A percentile compares a stretch with the other conserved stretches of the same genome.
Evolutionary conservation across 2,329 filamentous ascomycete species (phyloP).

Genomic region (Neofusicoccum sp.): DNA sequence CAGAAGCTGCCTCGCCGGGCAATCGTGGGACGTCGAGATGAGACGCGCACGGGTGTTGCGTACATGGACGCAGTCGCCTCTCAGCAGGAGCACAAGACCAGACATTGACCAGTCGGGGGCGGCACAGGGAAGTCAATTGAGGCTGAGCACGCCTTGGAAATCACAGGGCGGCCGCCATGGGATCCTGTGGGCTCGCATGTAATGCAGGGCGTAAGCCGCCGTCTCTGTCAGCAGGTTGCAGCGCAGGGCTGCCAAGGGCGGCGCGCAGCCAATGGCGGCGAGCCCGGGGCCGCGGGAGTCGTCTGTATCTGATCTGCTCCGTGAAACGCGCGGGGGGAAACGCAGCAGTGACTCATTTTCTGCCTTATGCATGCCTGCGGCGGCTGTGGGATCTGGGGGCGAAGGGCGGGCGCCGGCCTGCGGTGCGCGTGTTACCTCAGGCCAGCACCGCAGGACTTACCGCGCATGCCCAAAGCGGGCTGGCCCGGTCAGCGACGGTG

Average conservation of each 20-base stretch:
- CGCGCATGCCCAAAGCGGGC: neutral
- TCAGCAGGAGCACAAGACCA: conserved; percentile 1
- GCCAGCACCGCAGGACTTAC: neutral
- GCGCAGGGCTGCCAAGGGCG: neutral
- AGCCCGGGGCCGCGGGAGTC: neutral
- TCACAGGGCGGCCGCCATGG: conserved; percentile 5
- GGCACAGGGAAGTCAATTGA: neutral
- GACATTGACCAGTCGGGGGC: neutral
- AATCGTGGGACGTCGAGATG: neutral
- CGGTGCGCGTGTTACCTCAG: conserved; percentile 10
- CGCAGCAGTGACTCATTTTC: conserved; percentile 8
- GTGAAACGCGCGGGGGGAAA: neutral
- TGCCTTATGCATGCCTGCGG: neutral
- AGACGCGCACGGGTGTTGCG: conserved; percentile 9
- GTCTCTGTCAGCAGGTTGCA: conserved; percentile 3
- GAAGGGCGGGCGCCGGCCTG: neutral
- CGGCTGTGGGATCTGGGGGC: neutral
- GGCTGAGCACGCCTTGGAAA: conserved; percentile 6
- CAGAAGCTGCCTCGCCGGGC: too few relatives aligned
- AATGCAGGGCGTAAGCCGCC: conserved; percentile 7
- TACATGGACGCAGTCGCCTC: neutral
- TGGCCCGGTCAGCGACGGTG: conserved; percentile 1
- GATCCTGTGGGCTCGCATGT: too few relatives aligned
- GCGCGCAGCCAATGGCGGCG: neutral
- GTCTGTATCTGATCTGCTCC: conserved; percentile 3